Evolutionary conservation across 306 rosid genomes (phyloP), one percentile per base, ranked within the genome.

Genomic region (Coriaria nepalensis): DNA sequence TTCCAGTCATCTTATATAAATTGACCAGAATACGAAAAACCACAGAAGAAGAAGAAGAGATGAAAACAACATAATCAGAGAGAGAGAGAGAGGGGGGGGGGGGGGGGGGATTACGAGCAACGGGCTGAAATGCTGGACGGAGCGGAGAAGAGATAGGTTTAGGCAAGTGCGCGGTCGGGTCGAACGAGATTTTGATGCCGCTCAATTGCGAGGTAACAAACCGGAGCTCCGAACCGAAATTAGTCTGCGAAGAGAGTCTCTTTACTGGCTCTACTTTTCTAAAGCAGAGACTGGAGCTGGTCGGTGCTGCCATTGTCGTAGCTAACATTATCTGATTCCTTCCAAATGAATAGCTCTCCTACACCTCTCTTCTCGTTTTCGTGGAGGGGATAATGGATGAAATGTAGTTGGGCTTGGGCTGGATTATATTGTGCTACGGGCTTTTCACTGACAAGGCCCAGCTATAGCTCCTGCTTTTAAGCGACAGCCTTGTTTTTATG

Each of bases 181-280:
- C 56, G 68, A 41, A 35, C 4, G 82, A 73, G 68, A 81, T 67
- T 70, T 56, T 77, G 78, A 82, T 33, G 66, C 97, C 97, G 8
- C 63, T 47, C 63, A 90, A 66, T 53, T 81, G 87, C 5, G 95
- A 84, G 49, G 60, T 54, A 29, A 81, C 49, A 61, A 79, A 84
- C 10, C 82, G 77, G 42, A 84, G 53, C 36, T 77, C 83, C 8
- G 82, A 55, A 65, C 37, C 53, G 0, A 52, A 11, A 7, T 45
- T 59, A 36, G 61, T 32, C 52, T 50, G 69, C 11, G 52, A 34
- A 2, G 60, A 55, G 5, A 63, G 33, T 8, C 42, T 43, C 6
- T 45, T 47, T 32, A 45, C 59, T 6, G 58, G 36, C n/a, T 43
- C 60, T 14, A 39, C 5, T 49, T 43, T 67, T 8, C 45, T 59